Conservation (phyloP, 768 basidiomycete species). For the Leccinum subtestaceum region DNA sequence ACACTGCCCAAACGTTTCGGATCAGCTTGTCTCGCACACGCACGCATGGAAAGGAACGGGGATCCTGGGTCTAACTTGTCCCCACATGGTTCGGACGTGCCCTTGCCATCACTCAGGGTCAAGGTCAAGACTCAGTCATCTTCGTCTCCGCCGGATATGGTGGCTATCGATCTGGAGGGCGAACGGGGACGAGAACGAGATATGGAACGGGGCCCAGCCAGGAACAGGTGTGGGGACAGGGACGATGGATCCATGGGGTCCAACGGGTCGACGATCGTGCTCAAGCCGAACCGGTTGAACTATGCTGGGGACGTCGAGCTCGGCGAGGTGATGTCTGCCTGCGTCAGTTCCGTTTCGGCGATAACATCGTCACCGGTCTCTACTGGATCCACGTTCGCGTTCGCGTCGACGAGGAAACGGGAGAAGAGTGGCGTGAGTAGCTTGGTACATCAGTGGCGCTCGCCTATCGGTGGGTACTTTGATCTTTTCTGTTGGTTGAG, state of each 20-base stretch:
- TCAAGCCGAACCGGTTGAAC: conserved; percentile 29
- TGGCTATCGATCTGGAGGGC: not conserved
- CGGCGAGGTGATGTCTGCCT: conserved; percentile 28
- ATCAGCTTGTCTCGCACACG: conserved; percentile 10
- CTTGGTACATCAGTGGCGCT: conserved; percentile 62
- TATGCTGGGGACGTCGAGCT: conserved; percentile 22
- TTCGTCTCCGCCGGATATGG: not conserved
- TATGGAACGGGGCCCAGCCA: not conserved
- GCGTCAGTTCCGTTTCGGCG: not conserved
- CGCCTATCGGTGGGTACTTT: conserved; percentile 57
- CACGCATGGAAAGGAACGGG: not conserved
- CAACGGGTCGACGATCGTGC: not conserved
- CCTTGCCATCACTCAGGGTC: not conserved
- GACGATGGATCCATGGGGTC: not conserved
- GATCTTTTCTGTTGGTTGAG: not conserved
- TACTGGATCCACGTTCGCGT: not conserved
- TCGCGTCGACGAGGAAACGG: not conserved
- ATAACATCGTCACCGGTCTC: not conserved
- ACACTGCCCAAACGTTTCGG: conserved; percentile 38
- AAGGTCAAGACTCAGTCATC: not conserved
- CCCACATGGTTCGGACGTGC: not conserved
- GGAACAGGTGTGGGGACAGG: not conserved
- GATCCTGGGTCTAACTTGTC: conserved; percentile 7
- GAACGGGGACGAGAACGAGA: not conserved
- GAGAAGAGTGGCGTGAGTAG: conserved; percentile 38